Evolutionary conservation across 2,329 filamentous ascomycete genomes (phyloP), one percentile per base, ranked within the genome.

Genomic region (Penicillium expansum): DNA sequence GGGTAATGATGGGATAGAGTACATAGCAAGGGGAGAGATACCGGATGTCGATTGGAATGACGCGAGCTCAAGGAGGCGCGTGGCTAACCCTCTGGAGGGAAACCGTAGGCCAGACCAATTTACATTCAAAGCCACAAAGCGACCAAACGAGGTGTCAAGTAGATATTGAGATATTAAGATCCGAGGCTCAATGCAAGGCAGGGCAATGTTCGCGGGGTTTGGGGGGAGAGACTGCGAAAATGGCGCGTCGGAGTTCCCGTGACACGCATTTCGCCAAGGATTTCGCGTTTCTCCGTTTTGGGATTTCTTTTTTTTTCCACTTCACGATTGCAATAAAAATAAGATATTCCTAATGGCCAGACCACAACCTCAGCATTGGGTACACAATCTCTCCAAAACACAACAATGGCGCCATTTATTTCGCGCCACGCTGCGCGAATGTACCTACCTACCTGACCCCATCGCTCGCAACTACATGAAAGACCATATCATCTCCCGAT

Each of bases 401-500:
- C 16, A 41, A 14, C 59, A 67, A 67, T 77, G 74, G 74, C 67
- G 65, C 30, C 79, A 82, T 65, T 71, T 85, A 44, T 76, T 84
- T 61, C 82, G 85, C 48, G 76, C 79, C 24, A 76, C 85, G 10
- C 78, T 87, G 38, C 81, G 85, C 57, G 81, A 86, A 73, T 79
- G 78, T 60, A 79, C 80, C 54, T 87, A 87, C 64, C 79, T 87
- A 38, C 84, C 85, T 29, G 84, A 87, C 65, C 76, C 80, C 1
- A 71, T 77, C 56, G 82, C 83, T 38, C 78, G 80, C 61, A 52
- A 62, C 32, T 83, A 81, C 71, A 75, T 83, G 69, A 75, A 74
- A 56, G 65, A 75, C 50, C 76, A 84, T 68, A 72, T 83, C 30
- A 41, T 58, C 56, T 54, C 56, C 44, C 59, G 41, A 55, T 64